Conservation (phyloP, 441 rosid species). For the Gossypium davidsonii region DNA sequence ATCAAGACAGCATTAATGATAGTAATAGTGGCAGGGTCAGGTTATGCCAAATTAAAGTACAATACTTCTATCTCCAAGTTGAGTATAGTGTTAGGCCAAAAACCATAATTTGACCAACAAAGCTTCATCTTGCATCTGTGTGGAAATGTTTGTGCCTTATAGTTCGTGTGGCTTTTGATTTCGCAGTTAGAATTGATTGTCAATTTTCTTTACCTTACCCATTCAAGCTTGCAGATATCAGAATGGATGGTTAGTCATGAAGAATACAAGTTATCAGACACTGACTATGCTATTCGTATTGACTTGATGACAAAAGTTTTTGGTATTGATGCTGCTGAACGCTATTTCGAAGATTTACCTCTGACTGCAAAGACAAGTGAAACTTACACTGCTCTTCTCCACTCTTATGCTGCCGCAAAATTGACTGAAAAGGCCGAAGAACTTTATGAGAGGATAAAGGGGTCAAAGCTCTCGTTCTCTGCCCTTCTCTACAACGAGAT, state of each 20-base stretch:
- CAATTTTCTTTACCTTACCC: slow-evolving; percentile 3
- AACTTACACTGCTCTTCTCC: slow-evolving; percentile 87
- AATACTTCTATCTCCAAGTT: too few relatives aligned
- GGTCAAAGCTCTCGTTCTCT: slow-evolving; percentile 37
- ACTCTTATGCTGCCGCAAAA: slow-evolving; percentile 66
- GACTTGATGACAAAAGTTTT: slow-evolving; percentile 83
- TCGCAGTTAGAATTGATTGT: not conserved
- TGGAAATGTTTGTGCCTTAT: not conserved
- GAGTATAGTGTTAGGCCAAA: too few relatives aligned
- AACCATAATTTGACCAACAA: not conserved
- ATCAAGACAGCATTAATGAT: too few relatives aligned
- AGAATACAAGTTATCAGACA: slow-evolving; percentile 49
- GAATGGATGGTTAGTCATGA: slow-evolving; percentile 68
- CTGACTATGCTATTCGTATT: slow-evolving; percentile 63
- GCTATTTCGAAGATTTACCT: slow-evolving; percentile 68
- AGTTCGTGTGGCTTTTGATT: not conserved
- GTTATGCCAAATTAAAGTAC: too few relatives aligned
- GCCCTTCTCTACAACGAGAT: slow-evolving; percentile 80
- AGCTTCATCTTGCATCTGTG: not conserved
- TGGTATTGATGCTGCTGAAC: slow-evolving; percentile 83
- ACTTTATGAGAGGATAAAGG: slow-evolving; percentile 50
- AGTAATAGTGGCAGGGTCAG: too few relatives aligned
- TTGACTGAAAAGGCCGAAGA: slow-evolving; percentile 55
- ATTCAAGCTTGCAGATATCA: slow-evolving; percentile 45
- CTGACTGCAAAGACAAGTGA: slow-evolving; percentile 52